These are phyloP conservation scores for Nothophytophthora sp. DNA, from an alignment of 352 stramenopile species.

Conservation along the genomic window DNA sequence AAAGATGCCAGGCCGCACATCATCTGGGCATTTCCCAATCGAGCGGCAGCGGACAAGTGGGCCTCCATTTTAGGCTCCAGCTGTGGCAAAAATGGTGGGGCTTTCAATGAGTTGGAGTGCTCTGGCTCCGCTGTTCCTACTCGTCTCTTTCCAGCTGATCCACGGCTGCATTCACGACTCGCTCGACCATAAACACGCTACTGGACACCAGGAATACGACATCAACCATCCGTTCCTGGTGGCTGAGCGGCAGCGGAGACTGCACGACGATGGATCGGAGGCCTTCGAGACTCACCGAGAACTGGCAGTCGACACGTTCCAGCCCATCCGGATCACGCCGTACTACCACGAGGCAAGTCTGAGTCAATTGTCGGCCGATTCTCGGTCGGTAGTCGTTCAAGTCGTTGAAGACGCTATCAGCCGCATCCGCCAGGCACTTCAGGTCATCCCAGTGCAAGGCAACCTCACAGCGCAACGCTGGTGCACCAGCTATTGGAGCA, in stretches of 20 bases:
- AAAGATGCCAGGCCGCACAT: too few species aligned
- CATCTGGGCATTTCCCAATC: too few species aligned
- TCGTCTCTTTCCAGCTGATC: not conserved
- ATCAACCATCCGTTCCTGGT: conserved; percentile 22
- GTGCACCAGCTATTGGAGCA: conserved; percentile 49
- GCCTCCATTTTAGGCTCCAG: too few species aligned
- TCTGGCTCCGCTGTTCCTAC: too few species aligned
- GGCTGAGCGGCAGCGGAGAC: conserved; percentile 8
- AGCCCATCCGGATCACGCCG: conserved; percentile 62
- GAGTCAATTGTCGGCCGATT: conserved; percentile 23
- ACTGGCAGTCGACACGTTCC: conserved; percentile 30
- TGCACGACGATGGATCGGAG: not conserved
- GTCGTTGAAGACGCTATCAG: conserved; percentile 58
- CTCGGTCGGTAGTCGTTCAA: conserved; percentile 40
- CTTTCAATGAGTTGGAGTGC: too few species aligned
- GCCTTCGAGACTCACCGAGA: not conserved
- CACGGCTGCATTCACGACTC: conserved; percentile 33
- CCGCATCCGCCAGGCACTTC: conserved; percentile 41
- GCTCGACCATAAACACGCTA: conserved; percentile 17
- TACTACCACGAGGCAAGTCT: conserved; percentile 68
- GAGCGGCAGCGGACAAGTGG: too few species aligned
- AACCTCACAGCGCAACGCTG: conserved; percentile 58
- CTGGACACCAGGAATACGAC: conserved; percentile 17
- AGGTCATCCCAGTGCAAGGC: conserved; percentile 63
- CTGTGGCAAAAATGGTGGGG: too few species aligned